Conservation (phyloP, 305 asterid species). For the Fraxinus albicans region DNA sequence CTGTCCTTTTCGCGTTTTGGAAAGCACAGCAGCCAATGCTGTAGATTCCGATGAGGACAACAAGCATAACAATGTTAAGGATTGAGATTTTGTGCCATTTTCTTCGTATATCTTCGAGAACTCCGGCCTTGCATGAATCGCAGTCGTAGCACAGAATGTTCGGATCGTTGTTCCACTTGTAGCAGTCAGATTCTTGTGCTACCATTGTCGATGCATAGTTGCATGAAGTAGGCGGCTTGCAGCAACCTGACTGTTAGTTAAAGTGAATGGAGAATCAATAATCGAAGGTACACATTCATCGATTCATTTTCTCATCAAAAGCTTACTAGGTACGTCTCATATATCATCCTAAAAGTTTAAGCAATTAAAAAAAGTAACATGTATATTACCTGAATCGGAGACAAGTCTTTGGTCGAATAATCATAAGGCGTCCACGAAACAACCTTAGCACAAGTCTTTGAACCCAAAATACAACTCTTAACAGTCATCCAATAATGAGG, state of each 20-base stretch:
- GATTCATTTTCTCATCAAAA: background rate
- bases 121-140: slow-evolving; percentile 95
- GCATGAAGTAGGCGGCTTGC: slow-evolving; percentile 97
- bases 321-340: background rate
- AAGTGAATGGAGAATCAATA: background rate
- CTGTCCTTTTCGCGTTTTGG: slow-evolving; percentile 66
- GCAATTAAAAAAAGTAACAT: background rate
- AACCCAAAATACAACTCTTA: slow-evolving; percentile 69
- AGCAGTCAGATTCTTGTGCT: slow-evolving; percentile 79
- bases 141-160: slow-evolving; percentile 82
- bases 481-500: slow-evolving; percentile 63
- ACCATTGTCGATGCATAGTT: slow-evolving; percentile 51
- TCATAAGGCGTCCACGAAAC: slow-evolving; percentile 76
- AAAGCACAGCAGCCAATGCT: slow-evolving; percentile 93
- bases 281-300: background rate
- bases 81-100: slow-evolving; percentile 91
- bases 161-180: slow-evolving; percentile 80
- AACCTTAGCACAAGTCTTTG: slow-evolving; percentile 69
- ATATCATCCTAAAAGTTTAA: background rate
- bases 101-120: slow-evolving; percentile 70
- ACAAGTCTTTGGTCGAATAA: slow-evolving; percentile 62
- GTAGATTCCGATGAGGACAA: slow-evolving; percentile 79
- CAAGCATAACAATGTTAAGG: slow-evolving; percentile 73
- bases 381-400: slow-evolving; percentile 74
- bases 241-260: slow-evolving; percentile 76